A percentile compares a stretch with the other conserved stretches of the same genome.
These are phyloP conservation scores for Begonia loranthoides DNA, from an alignment of 306 rosid species.

Conservation along the genomic window DNA sequence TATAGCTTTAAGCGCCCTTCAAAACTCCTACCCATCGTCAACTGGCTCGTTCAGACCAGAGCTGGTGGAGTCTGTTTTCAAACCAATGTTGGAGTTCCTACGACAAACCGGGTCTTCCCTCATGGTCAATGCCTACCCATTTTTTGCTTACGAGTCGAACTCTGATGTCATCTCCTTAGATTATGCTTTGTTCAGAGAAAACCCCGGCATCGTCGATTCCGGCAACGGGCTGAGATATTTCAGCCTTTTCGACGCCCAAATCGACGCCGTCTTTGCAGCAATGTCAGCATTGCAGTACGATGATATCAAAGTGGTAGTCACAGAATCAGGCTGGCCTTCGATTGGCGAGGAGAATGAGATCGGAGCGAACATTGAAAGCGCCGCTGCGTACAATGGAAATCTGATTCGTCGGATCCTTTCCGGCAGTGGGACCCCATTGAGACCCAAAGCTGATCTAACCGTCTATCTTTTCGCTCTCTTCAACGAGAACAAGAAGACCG, in stretches of 20 bases:
- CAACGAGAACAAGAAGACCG: slow-evolving; percentile 65
- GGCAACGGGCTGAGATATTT: slow-evolving; percentile 66
- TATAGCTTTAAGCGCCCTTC: slow-evolving; percentile 71
- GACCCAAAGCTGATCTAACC: slow-evolving; percentile 77
- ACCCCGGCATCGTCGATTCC: slow-evolving; percentile 72
- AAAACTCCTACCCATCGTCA: slow-evolving; percentile 74
- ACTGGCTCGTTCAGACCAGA: slow-evolving; percentile 84
- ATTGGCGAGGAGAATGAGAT: slow-evolving; percentile 62
- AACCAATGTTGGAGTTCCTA: slow-evolving; percentile 63
- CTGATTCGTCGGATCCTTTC: slow-evolving; percentile 71
- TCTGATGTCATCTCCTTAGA: slow-evolving; percentile 72
- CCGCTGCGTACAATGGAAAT: slow-evolving; percentile 81
- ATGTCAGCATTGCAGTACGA: slow-evolving; percentile 50
- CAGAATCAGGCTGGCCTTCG: slow-evolving; percentile 94
- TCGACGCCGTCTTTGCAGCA: slow-evolving; percentile 91
- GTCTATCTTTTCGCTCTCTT: slow-evolving; percentile 82
- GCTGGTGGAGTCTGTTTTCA: slow-evolving; percentile 47
- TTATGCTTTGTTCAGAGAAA: slow-evolving; percentile 65
- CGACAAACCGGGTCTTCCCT: slow-evolving; percentile 69
- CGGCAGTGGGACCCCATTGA: slow-evolving; percentile 58
- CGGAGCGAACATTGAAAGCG: slow-evolving; percentile 72
- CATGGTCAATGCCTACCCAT: slow-evolving; percentile 93
- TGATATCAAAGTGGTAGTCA: slow-evolving; percentile 50
- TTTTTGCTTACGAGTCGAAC: slow-evolving; percentile 87
- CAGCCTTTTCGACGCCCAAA: slow-evolving; percentile 82